A percentile compares a stretch with the other conserved stretches of the same genome.
Evolutionary conservation across 2,329 filamentous ascomycete genomes (phyloP).

Genomic region (Colletotrichum cordylinicola): DNA sequence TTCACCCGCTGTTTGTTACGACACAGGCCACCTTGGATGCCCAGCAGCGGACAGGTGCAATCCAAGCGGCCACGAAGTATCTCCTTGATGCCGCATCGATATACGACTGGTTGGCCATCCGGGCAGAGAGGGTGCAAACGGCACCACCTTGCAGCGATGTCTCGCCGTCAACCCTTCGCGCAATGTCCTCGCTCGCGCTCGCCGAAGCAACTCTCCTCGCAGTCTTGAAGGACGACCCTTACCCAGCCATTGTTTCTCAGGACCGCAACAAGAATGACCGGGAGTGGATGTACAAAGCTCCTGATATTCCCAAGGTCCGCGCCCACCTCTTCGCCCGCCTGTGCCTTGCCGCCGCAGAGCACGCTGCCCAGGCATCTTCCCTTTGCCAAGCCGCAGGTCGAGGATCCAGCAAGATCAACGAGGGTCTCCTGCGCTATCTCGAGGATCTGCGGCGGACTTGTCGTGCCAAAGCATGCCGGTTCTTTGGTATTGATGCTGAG

Average conservation of each 20-base stretch:
- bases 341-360: conserved; percentile 86
- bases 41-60: conserved; percentile 72
- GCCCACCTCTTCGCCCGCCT: conserved; percentile 87
- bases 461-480: conserved; percentile 85
- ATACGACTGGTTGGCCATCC: conserved; percentile 72
- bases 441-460: conserved; percentile 77
- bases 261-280: conserved; percentile 81
- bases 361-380: conserved; percentile 75
- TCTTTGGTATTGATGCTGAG: conserved; percentile 91
- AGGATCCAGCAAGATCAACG: conserved; percentile 56
- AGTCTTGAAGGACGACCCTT: conserved; percentile 93
- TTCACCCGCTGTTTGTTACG: conserved; percentile 76
- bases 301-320: conserved; percentile 86
- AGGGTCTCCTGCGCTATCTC: conserved; percentile 74
- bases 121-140: conserved; percentile 50
- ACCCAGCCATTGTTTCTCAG: conserved; percentile 82
- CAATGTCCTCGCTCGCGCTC: conserved; percentile 71
- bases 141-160: conserved; percentile 59
- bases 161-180: conserved; percentile 55
- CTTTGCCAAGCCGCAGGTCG: conserved; percentile 46
- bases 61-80: conserved; percentile 77
- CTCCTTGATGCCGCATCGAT: conserved; percentile 81
- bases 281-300: conserved; percentile 96
- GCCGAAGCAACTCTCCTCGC: conserved; percentile 91
- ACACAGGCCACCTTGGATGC: conserved; percentile 63